phyloP scores from a whole-genome alignment of 106 monocot species.

The Phalaenopsis aphrodite region DNA sequence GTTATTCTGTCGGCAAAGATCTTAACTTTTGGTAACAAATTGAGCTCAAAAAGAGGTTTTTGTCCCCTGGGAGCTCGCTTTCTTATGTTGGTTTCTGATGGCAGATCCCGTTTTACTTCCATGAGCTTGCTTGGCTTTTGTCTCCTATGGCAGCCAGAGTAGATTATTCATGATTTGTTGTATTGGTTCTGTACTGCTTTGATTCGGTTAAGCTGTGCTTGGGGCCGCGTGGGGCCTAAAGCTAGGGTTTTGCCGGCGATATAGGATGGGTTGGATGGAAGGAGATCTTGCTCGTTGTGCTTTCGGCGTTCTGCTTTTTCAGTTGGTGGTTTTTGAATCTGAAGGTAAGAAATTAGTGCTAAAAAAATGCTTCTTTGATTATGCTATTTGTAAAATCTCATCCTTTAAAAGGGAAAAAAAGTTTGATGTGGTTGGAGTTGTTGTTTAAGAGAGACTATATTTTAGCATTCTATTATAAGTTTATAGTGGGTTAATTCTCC shows the following conservation, averaged over 20 bases:
- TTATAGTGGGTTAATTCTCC: neutral
- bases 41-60: no score
- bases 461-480: neutral
- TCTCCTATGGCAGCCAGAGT: neutral
- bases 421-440: neutral
- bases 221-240: no score
- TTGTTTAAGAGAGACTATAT: neutral
- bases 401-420: neutral
- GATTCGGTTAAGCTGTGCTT: no score
- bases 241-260: neutral
- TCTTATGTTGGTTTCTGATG: neutral
- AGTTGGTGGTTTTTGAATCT: neutral
- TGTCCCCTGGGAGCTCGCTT: neutral
- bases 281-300: neutral
- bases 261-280: constrained; percentile 1
- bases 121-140: neutral
- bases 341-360: neutral
- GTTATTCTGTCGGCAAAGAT: no score
- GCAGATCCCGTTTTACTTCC: neutral
- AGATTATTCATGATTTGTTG: neutral
- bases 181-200: neutral
- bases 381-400: neutral
- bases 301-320: neutral
- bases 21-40: no score
- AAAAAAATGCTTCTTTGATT: neutral